Percentiles rank a stretch among this genome's conserved stretches.
Conservation (phyloP, 2,329 filamentous ascomycete species). For the Calonectria pauciramosa region DNA sequence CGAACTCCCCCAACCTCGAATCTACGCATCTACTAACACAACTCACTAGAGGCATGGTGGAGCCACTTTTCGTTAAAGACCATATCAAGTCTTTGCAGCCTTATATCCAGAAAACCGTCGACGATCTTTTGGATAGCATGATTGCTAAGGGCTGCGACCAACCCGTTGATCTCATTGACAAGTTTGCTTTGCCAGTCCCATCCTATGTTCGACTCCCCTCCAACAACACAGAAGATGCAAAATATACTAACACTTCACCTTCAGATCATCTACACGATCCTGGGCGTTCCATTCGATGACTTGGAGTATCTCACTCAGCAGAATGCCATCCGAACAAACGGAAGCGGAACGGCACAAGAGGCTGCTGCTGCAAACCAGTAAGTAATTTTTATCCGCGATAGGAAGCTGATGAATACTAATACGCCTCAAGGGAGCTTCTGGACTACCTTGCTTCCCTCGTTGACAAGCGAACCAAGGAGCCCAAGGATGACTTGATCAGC, state of each 20-base stretch:
- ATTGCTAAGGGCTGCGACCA: conserved; percentile 51
- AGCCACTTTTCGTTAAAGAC: conserved; percentile 56
- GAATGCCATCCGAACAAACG: conserved; percentile 61
- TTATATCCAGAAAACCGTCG: conserved; percentile 61
- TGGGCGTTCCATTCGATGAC: conserved; percentile 62
- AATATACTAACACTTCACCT: conserved; percentile 40
- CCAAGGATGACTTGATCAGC: conserved; percentile 62
- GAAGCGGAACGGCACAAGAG: conserved; percentile 61
- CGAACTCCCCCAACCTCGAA: background rate
- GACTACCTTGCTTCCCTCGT: conserved; percentile 60
- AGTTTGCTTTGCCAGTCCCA: conserved; percentile 62
- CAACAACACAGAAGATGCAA: background rate
- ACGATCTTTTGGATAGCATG: conserved; percentile 58
- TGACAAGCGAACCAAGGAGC: conserved; percentile 54
- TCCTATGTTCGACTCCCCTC: conserved; percentile 54
- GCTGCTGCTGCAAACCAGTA: conserved; percentile 60
- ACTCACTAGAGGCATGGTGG: conserved; percentile 57
- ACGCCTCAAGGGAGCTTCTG: conserved; percentile 53
- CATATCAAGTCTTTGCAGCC: conserved; percentile 57
- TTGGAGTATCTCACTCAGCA: conserved; percentile 61
- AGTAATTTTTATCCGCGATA: background rate
- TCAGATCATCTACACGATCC: conserved; percentile 64
- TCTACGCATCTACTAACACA: background rate
- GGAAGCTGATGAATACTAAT: background rate
- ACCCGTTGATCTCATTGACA: conserved; percentile 61